phyloP scores from a whole-genome alignment of 257 asterid species.

The Lithospermum erythrorhizon region DNA sequence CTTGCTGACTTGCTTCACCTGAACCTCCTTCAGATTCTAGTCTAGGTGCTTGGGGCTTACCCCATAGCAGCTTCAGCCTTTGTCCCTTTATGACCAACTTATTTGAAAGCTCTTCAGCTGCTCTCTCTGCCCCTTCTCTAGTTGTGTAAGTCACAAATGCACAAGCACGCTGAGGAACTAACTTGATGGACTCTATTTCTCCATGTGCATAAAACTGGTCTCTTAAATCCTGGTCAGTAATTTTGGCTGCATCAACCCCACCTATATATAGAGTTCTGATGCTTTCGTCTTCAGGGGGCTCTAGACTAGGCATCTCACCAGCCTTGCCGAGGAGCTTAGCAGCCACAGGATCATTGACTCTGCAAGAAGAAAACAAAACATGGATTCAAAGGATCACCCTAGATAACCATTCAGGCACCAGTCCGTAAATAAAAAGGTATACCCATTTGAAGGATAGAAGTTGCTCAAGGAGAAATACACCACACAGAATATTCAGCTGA shows the following conservation, averaged over 20 bases:
- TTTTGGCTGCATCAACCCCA: slow-evolving; percentile 87
- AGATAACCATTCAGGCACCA: not conserved
- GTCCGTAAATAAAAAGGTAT: not conserved
- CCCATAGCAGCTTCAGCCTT: slow-evolving; percentile 92
- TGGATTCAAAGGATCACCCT: not conserved
- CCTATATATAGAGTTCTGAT: slow-evolving; percentile 92
- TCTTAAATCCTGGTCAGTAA: slow-evolving; percentile 75
- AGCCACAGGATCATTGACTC: slow-evolving; percentile 94
- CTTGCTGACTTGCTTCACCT: slow-evolving; percentile 73
- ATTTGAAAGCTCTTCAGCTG: slow-evolving; percentile 91
- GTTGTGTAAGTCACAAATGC: slow-evolving; percentile 91
- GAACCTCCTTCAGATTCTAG: slow-evolving; percentile 45
- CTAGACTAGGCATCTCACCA: slow-evolving; percentile 97
- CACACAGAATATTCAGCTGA: not conserved
- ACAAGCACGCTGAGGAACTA: slow-evolving; percentile 87
- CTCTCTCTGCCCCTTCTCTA: slow-evolving; percentile 94
- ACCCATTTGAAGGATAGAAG: not conserved
- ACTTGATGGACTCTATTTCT: slow-evolving; percentile 83
- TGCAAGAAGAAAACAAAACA: slow-evolving; percentile 20
- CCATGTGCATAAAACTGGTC: slow-evolving; percentile 93
- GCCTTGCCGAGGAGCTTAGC: slow-evolving; percentile 81
- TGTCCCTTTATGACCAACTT: slow-evolving; percentile 80
- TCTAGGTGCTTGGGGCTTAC: slow-evolving; percentile 72
- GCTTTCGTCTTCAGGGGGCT: slow-evolving; percentile 92
- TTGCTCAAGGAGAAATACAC: not conserved